These are phyloP conservation scores for Aspergillus sp. DNA, from an alignment of 2,329 filamentous ascomycete species.

Conservation along the genomic window DNA sequence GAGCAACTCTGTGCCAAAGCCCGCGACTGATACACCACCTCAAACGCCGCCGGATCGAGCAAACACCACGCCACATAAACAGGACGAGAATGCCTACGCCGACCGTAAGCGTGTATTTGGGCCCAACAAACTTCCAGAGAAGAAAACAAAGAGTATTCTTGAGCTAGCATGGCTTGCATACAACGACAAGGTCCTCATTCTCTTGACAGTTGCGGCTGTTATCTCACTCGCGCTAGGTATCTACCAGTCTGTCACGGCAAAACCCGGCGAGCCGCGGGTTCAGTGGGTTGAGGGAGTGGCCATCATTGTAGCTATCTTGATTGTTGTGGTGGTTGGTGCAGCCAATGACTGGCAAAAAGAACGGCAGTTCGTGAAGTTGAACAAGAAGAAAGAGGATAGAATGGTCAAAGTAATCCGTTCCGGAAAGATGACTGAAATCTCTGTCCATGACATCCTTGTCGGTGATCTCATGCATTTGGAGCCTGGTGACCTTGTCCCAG, in stretches of 20 bases:
- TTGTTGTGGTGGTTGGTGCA: conserved; percentile 78
- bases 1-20: conserved; percentile 31
- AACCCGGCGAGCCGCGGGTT: conserved; percentile 60
- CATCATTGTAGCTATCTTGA: conserved; percentile 74
- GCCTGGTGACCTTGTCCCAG: conserved; percentile 73
- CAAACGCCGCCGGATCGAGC: conserved; percentile 11
- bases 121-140: conserved; percentile 69
- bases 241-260: conserved; percentile 69
- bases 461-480: conserved; percentile 76
- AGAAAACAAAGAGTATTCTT: conserved; percentile 71
- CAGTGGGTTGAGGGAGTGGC: conserved; percentile 85
- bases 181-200: conserved; percentile 78
- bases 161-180: conserved; percentile 78
- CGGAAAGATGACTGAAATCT: conserved; percentile 70
- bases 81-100: conserved; percentile 49
- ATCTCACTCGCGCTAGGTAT: conserved; percentile 76
- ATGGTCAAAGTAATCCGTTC: conserved; percentile 77
- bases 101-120: conserved; percentile 74
- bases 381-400: conserved; percentile 78
- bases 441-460: conserved; percentile 71
- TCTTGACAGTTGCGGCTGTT: conserved; percentile 71
- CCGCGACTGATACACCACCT: conserved; percentile 27
- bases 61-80: conserved; percentile 25
- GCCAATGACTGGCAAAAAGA: conserved; percentile 84
- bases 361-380: conserved; percentile 77